These are phyloP conservation scores for Didymella keratinophila DNA, from an alignment of 2,329 filamentous ascomycete genomes.

Conservation along the genomic window DNA sequence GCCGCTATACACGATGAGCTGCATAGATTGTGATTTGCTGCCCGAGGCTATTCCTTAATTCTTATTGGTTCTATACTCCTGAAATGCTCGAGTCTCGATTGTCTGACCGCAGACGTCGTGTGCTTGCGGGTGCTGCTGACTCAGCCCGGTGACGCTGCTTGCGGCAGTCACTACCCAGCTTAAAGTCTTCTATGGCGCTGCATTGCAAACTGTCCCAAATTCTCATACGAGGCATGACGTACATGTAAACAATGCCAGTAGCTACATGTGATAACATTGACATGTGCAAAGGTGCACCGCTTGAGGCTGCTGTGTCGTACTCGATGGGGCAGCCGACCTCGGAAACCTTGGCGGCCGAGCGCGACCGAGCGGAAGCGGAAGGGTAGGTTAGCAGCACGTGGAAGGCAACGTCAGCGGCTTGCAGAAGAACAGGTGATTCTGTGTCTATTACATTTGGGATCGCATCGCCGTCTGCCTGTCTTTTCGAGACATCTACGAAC, in stretches of 20 bases:
- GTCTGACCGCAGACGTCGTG: not conserved
- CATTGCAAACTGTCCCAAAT: not conserved
- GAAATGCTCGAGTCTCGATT: not conserved
- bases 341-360: conserved; percentile 9
- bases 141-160: conserved; percentile 2
- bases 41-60: conserved; percentile 30
- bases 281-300: conserved; percentile 9
- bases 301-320: not conserved
- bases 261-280: conserved; percentile 2
- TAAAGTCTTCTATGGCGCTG: not conserved
- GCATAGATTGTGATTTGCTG: conserved; percentile 28
- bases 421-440: not conserved
- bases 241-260: not conserved
- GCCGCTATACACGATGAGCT: conserved; percentile 25
- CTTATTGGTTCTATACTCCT: conserved; percentile 25
- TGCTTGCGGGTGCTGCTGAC: conserved; percentile 11
- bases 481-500: not conserved
- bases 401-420: not conserved
- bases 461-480: conserved; percentile 4
- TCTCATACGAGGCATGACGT: not conserved
- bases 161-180: not conserved
- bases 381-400: not conserved
- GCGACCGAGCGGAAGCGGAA: not conserved
- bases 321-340: not conserved
- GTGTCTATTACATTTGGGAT: conserved; percentile 3